Evolutionary conservation across 768 basidiomycete species (phyloP), one percentile per base, ranked within the genome.

Genomic region (Russula emetica): DNA sequence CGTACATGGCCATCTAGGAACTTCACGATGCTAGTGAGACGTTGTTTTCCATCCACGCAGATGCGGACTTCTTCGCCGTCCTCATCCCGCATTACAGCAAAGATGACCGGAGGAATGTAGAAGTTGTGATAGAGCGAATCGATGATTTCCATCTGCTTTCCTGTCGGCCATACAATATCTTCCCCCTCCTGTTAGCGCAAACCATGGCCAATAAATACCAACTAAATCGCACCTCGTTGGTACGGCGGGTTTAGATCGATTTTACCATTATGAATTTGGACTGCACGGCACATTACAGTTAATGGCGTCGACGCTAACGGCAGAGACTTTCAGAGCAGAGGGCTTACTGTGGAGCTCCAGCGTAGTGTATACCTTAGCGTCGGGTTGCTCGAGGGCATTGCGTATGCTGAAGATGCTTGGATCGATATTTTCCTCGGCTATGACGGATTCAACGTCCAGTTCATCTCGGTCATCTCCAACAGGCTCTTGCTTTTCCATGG

Each of bases 141-240:
- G 9, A 84, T 74, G 52, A 84, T 74, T 50, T 75, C 76, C 65
- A 78, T 78, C 68, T 91, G 87, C 69, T 91, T 91, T 51, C 72
- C 71, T 58, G 82, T 80, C 0, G 86, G 79, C 90, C 91, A 92
- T 2, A 92, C 90, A 22, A 92, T 78, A 61, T 88, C 90, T 92
- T 50, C 20, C 56, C 18, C 51, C 32, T n/a, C 14, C 11, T 18
- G 40, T 58, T 18, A 57, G 40, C 36, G 49, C 11, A 26, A 28
- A 16, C 14, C 14, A 22, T 13, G 47, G 3, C n/a, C 10, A 20
- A 42, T 44, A 51, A 24, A 55, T 24, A 40, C 6, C 20, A 3
- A 28, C 40, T n/a, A 45, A 14, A 3, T 69, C 77, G 61, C 59
- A 85, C 88, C 88, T 79, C 88, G 77, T 71, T 90, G 88, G 71